These are phyloP conservation scores for Ophiocordyceps camponoti-floridani DNA, from an alignment of 2,329 filamentous ascomycete genomes.

Conservation along the genomic window DNA sequence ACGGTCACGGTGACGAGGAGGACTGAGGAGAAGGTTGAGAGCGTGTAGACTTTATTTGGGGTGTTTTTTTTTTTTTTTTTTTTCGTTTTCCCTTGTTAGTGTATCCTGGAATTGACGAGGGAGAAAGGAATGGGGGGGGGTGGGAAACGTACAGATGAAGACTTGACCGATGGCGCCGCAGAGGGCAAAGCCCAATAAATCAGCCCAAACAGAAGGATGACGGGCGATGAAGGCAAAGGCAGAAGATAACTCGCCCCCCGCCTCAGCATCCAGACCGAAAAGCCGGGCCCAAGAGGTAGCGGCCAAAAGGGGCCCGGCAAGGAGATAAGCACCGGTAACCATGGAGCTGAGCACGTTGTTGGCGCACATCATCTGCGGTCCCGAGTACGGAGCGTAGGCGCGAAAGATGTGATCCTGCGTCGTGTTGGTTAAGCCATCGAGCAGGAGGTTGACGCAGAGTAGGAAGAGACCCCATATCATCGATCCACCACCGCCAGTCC, in stretches of 20 bases:
- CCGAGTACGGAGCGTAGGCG: conserved; percentile 62
- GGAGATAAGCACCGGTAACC: conserved; percentile 59
- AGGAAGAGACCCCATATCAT: conserved; percentile 67
- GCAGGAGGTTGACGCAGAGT: conserved; percentile 75
- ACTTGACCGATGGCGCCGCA: conserved; percentile 90
- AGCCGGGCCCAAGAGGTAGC: conserved; percentile 35
- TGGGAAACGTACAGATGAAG: conserved; percentile 56
- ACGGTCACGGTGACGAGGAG: conserved; percentile 92
- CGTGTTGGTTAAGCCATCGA: conserved; percentile 90
- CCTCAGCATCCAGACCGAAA: conserved; percentile 46
- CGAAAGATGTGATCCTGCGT: conserved; percentile 91
- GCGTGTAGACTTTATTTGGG: conserved; percentile 51
- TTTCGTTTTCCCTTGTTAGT: neutral
- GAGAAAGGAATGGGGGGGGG: neutral
- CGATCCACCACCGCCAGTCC: conserved; percentile 20
- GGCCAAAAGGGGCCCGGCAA: conserved; percentile 65
- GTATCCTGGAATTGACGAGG: neutral
- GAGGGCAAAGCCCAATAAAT: conserved; percentile 75
- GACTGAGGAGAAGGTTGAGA: conserved; percentile 80
- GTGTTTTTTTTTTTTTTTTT: neutral
- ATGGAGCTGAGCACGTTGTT: conserved; percentile 77
- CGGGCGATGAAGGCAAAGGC: conserved; percentile 65
- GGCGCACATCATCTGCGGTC: conserved; percentile 98
- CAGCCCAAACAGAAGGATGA: conserved; percentile 67
- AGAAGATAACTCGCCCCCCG: conserved; percentile 59